Evolutionary conservation across 805 yeast genomes (phyloP).

Genomic region (Candida khao-thaluensis): DNA sequence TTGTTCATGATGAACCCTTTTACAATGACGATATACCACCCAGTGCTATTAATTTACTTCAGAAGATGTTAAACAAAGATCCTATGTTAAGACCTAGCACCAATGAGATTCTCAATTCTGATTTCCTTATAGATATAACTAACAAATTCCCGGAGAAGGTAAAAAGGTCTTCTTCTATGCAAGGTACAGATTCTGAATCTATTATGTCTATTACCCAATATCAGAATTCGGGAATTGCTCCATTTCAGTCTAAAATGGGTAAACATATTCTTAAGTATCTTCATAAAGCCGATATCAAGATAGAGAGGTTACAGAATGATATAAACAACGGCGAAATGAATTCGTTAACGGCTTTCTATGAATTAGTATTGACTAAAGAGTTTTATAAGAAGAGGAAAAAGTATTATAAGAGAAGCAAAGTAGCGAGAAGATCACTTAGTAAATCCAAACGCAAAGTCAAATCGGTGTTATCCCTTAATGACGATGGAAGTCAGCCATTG

Average conservation of each 20-base stretch:
- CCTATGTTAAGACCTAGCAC: constrained; percentile 60
- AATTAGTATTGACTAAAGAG: constrained; percentile 57
- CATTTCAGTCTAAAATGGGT: constrained; percentile 62
- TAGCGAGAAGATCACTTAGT: constrained; percentile 31
- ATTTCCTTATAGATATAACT: constrained; percentile 33
- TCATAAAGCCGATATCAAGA: constrained; percentile 61
- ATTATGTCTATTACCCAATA: constrained; percentile 40
- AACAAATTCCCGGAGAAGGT: constrained; percentile 24
- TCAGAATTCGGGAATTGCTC: constrained; percentile 29
- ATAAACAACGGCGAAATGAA: constrained; percentile 63
- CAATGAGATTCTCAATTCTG: constrained; percentile 36
- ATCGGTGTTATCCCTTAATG: constrained; percentile 36
- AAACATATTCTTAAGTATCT: constrained; percentile 58
- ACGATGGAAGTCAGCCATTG: constrained; percentile 32
- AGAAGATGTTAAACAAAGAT: constrained; percentile 59
- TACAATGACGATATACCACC: constrained; percentile 46
- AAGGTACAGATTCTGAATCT: constrained; percentile 33
- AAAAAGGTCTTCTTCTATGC: constrained; percentile 15
- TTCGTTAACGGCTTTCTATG: constrained; percentile 73
- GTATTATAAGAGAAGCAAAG: constrained; percentile 31
- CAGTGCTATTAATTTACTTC: constrained; percentile 52
- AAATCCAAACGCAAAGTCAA: constrained; percentile 34
- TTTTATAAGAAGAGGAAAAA: constrained; percentile 32
- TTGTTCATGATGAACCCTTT: constrained; percentile 63
- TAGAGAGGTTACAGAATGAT: constrained; percentile 55